Conservation (phyloP, 2,329 filamentous ascomycete genomes). For the Lecanicillium sp. region DNA sequence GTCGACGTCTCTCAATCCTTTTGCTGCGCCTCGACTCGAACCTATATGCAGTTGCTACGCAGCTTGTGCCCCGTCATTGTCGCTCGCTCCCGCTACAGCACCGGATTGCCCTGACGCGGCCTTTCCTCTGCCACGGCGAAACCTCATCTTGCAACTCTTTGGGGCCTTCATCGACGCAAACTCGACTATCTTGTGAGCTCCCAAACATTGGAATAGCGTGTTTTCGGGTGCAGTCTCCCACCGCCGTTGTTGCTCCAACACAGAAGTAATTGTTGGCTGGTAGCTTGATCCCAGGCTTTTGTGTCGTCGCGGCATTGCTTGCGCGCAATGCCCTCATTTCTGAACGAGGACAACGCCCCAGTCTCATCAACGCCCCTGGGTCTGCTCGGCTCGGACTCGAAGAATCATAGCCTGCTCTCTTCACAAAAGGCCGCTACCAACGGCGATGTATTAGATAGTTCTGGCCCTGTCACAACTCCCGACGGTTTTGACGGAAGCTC, state of each 20-base stretch:
- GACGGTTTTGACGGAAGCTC: conserved; percentile 49
- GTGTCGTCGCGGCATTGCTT: conserved; percentile 1
- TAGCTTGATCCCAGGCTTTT: too few species aligned
- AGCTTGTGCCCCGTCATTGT: not conserved
- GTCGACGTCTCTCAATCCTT: too few species aligned
- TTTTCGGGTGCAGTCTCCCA: too few species aligned
- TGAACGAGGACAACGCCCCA: conserved; percentile 37
- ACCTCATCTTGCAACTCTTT: not conserved
- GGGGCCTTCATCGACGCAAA: too few species aligned
- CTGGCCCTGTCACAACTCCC: conserved; percentile 38
- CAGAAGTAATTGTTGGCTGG: too few species aligned
- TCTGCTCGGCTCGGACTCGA: conserved; percentile 35
- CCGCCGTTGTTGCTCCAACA: too few species aligned
- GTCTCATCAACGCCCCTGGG: conserved; percentile 33
- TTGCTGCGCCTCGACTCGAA: not conserved
- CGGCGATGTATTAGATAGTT: conserved; percentile 28
- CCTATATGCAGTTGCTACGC: not conserved
- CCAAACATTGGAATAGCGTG: too few species aligned
- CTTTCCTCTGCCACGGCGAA: not conserved
- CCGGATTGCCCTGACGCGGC: not conserved
- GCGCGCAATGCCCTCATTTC: conserved; percentile 46
- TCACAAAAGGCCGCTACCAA: conserved; percentile 25
- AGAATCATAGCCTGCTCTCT: conserved; percentile 27
- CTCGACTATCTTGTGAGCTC: too few species aligned
- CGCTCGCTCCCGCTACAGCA: not conserved